Percentiles rank a stretch among this genome's conserved stretches.
phyloP scores from a whole-genome alignment of 441 rosid genomes.

The Jatropha podagrica region DNA sequence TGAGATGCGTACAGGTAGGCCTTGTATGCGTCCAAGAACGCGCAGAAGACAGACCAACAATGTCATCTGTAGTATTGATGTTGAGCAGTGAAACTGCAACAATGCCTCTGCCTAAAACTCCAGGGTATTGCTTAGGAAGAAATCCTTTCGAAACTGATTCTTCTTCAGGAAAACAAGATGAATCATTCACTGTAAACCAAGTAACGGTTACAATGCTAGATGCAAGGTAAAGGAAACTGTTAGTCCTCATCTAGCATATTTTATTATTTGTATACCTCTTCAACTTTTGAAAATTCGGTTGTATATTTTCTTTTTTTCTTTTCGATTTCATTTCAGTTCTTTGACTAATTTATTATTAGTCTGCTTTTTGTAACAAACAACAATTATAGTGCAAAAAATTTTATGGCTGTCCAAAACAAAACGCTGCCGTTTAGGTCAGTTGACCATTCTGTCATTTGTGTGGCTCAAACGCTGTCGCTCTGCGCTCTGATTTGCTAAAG shows the following conservation, averaged over 20 bases:
- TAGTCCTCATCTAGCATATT: not conserved
- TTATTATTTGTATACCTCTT: not conserved
- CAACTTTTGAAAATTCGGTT: not conserved
- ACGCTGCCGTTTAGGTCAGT: too few species aligned
- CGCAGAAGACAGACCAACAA: conserved; percentile 64
- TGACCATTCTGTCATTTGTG: too few species aligned
- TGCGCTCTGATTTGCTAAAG: too few species aligned
- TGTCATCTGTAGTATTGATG: conserved; percentile 64
- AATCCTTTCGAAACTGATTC: conserved; percentile 56
- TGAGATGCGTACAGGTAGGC: conserved; percentile 78
- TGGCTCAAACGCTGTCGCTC: too few species aligned
- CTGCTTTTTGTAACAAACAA: not conserved
- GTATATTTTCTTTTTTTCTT: conserved; percentile 5
- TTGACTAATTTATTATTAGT: not conserved
- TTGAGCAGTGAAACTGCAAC: conserved; percentile 57
- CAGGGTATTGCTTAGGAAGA: conserved; percentile 67
- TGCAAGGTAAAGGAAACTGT: conserved; percentile 40
- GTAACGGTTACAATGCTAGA: conserved; percentile 69
- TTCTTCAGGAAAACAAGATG: conserved; percentile 58
- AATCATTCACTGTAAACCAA: conserved; percentile 71
- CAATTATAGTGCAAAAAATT: not conserved
- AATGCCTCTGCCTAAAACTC: conserved; percentile 61
- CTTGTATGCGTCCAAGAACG: conserved; percentile 73
- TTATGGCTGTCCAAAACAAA: too few species aligned
- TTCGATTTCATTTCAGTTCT: not conserved